These are phyloP conservation scores for Euphorbia corollata DNA, from an alignment of 441 rosid species.

Conservation along the genomic window DNA sequence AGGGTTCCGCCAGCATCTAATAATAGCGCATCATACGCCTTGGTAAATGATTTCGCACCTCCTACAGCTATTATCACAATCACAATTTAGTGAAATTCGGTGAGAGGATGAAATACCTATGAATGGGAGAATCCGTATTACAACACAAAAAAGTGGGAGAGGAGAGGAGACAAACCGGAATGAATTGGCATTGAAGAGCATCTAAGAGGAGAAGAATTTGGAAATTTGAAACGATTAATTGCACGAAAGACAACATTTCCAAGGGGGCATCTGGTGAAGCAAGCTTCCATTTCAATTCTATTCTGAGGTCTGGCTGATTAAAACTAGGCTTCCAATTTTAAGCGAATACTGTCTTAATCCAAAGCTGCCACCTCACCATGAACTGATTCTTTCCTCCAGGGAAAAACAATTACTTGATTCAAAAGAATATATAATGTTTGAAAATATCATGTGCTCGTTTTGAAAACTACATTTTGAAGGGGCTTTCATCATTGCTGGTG, in stretches of 20 bases:
- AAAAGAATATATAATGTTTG: too few relatives aligned
- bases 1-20: conserved; percentile 92
- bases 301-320: background rate
- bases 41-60: conserved; percentile 31
- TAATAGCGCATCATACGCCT: conserved; percentile 65
- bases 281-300: conserved; percentile 42
- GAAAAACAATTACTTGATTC: too few relatives aligned
- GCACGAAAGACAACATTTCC: conserved; percentile 36
- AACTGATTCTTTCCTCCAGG: background rate
- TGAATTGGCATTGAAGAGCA: conserved; percentile 30
- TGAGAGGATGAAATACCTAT: conserved; percentile 17
- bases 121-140: background rate
- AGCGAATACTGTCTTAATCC: background rate
- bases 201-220: conserved; percentile 9
- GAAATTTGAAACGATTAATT: conserved; percentile 26
- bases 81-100: background rate
- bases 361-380: too few relatives aligned
- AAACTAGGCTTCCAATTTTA: background rate
- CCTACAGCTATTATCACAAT: conserved; percentile 2
- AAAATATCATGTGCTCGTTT: too few relatives aligned
- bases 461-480: too few relatives aligned
- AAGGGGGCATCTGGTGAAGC: conserved; percentile 36
- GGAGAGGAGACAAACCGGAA: conserved; percentile 20
- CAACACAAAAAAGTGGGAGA: too few relatives aligned
- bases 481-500: too few relatives aligned